phyloP scores from a whole-genome alignment of 192 early-diverging fungal genomes.

The Pilaira anomala region DNA sequence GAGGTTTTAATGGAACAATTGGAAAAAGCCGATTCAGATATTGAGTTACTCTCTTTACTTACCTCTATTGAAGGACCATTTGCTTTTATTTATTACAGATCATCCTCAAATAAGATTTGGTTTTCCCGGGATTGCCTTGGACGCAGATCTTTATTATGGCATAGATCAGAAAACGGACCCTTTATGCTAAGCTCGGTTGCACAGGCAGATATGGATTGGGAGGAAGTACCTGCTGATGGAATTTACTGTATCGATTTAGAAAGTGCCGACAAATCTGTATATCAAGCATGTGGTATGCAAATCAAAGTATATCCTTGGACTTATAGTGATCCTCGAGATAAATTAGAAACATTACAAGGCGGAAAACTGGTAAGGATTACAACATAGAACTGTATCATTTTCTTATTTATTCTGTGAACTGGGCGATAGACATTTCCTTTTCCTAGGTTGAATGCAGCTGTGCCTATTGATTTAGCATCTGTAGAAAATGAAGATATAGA shows the following conservation, averaged over 20 bases:
- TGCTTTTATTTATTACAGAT: constrained; percentile 68
- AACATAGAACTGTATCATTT: too few species aligned
- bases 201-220: constrained; percentile 37
- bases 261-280: too few species aligned
- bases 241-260: constrained; percentile 67
- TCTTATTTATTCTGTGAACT: neutral
- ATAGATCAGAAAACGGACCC: constrained; percentile 32
- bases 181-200: constrained; percentile 51
- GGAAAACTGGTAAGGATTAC: too few species aligned
- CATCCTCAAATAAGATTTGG: constrained; percentile 47
- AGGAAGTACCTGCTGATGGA: constrained; percentile 75
- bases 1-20: constrained; percentile 23
- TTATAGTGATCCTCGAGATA: neutral
- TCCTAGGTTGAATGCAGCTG: constrained; percentile 37
- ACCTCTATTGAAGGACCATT: constrained; percentile 73
- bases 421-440: constrained; percentile 46
- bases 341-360: constrained; percentile 4
- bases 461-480: constrained; percentile 26
- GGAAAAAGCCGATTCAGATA: constrained; percentile 19
- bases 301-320: constrained; percentile 10
- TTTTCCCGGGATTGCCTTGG: constrained; percentile 88
- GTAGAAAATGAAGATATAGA: constrained; percentile 20
- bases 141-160: constrained; percentile 74
- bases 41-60: constrained; percentile 43
- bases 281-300: neutral